Base-by-base conservation (phyloP, 345 rosid species). In the Syzygium aromaticum region DNA sequence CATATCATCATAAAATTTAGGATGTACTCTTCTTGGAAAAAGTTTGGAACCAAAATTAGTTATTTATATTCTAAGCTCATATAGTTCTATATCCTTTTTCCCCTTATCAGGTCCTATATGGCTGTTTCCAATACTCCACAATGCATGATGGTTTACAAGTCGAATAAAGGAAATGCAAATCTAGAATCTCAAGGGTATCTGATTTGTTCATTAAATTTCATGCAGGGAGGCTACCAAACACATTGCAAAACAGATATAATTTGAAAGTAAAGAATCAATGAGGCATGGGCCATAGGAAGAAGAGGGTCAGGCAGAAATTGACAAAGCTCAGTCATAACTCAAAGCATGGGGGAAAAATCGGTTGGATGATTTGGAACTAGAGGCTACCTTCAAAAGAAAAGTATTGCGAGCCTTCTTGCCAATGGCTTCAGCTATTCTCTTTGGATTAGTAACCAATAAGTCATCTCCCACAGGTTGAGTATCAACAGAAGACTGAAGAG, bases 381-480 rank as follows among this genome's bases (percentile, higher is more conserved):
- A 86, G 63, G 85, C 89, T 89, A 90, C 99, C 98, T 98, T 98
- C 19, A 96, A 92, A 88, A 98, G 97, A 80, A 98, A 91, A 77
- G 93, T 98, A 89, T 94, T 96, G 97, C 99, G 95, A 56, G 99
- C 92, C 90, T 93, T 95, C 89, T 94, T 96, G 90, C 93, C 93
- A 87, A 98, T 98, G 85, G 96, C 99, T 93, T 96, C 97, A 57
- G 98, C 96, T 57, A 96, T 98, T 93, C 93, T 98, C 91, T 89
- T 96, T 3, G 99, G 99, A 89, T 98, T 98, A 67, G 99, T 98
- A 89, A 98, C 99, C 93, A 98, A 90, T 90, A 98, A 93, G 89
- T 98, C 99, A 92, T 98, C 99, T 53, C 99, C 98, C 40, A 95
- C 99, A 77, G 96, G 90, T 82, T 98, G 99, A 85, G 96, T 96